Conservation (phyloP, 1,284 basidiomycete genomes). For the Marasmius fiardii region DNA sequence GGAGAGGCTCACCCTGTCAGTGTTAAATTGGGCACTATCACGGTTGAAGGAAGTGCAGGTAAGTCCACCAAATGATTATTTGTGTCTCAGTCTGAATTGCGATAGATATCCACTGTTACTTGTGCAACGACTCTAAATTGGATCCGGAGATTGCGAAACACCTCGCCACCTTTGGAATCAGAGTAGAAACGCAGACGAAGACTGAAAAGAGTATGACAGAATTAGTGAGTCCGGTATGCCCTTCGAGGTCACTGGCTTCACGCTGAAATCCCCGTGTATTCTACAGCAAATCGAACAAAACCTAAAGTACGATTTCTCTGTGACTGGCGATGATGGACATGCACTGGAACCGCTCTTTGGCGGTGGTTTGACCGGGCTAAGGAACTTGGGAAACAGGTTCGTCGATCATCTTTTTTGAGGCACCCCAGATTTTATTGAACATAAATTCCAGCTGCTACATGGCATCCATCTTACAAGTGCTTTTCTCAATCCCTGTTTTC, state of each 20-base stretch:
- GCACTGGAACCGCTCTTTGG: conserved; percentile 90
- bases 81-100: background rate
- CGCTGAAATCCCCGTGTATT: background rate
- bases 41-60: conserved; percentile 91
- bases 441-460: conserved; percentile 81
- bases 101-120: conserved; percentile 92
- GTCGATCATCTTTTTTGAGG: conserved; percentile 11
- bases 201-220: conserved; percentile 99
- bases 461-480: conserved; percentile 87
- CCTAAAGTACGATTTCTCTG: conserved; percentile 91
- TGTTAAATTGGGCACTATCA: conserved; percentile 97
- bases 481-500: conserved; percentile 85
- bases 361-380: conserved; percentile 83
- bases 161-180: conserved; percentile 84
- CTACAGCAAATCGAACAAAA: conserved; percentile 95
- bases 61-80: conserved; percentile 17
- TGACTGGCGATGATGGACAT: conserved; percentile 88
- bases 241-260: background rate
- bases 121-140: conserved; percentile 83
- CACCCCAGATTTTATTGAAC: background rate
- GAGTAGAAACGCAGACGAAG: conserved; percentile 81
- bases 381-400: conserved; percentile 92
- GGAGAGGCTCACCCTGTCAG: conserved; percentile 68
- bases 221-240: conserved; percentile 54
- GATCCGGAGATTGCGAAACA: conserved; percentile 81